phyloP scores from a whole-genome alignment of 305 asterid genomes.

The Fraxinus xanthoxyloides region DNA sequence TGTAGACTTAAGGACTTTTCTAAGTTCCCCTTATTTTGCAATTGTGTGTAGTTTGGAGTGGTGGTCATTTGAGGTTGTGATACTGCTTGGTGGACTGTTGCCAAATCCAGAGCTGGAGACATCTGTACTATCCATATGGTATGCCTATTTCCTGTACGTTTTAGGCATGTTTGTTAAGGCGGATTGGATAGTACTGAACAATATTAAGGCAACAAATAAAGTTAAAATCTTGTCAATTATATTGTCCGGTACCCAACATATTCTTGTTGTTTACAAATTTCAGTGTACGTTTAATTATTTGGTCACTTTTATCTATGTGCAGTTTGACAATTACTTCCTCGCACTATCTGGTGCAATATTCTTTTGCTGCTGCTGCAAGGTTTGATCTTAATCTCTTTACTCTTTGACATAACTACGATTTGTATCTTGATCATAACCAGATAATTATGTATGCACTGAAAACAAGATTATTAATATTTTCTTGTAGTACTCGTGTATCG shows the following conservation, averaged over 20 bases:
- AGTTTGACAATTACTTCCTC: conserved; percentile 35
- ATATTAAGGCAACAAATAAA: neutral
- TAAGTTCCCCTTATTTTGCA: neutral
- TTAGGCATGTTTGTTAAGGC: neutral
- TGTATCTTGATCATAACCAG: neutral
- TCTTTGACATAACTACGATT: neutral
- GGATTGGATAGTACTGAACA: neutral
- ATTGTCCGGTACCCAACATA: no score
- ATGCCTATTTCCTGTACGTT: neutral
- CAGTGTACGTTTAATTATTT: neutral
- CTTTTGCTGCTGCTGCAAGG: conserved; percentile 57
- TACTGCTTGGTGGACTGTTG: conserved; percentile 48
- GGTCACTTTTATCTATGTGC: conserved; percentile 10
- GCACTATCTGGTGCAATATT: conserved; percentile 41
- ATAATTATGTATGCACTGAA: neutral
- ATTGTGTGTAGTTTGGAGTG: conserved; percentile 48
- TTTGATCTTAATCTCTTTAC: conserved; percentile 10
- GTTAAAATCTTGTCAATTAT: neutral
- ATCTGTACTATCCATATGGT: conserved; percentile 51
- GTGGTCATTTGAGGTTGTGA: conserved; percentile 52
- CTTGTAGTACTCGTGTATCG: conserved; percentile 45
- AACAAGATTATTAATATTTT: neutral
- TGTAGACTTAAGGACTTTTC: neutral
- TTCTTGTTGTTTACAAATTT: neutral
- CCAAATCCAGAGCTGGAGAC: conserved; percentile 49